These are phyloP conservation scores for Sporisorium reilianum DNA, from an alignment of 1,284 basidiomycete species.

Conservation along the genomic window DNA sequence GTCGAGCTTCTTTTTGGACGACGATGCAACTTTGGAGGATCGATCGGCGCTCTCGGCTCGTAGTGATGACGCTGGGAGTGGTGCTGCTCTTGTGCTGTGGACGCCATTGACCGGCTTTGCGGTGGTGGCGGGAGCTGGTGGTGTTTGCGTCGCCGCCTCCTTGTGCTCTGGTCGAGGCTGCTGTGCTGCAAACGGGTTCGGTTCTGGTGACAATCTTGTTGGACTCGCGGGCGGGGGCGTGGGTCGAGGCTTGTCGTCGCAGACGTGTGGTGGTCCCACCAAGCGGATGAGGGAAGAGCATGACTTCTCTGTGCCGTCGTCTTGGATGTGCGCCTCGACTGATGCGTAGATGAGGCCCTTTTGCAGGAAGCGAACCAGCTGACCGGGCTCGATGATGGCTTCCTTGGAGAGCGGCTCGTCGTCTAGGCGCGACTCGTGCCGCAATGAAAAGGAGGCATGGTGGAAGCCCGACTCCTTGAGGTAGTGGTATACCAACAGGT, in stretches of 20 bases:
- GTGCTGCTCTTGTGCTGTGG: constrained; percentile 16
- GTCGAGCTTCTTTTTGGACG: constrained; percentile 58
- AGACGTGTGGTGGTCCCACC: constrained; percentile 62
- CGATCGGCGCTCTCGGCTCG: constrained; percentile 27
- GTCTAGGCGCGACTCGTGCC: constrained; percentile 66
- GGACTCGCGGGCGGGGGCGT: constrained; percentile 36
- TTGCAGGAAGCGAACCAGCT: constrained; percentile 61
- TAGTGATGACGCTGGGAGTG: constrained; percentile 10
- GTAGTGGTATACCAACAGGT: constrained; percentile 68
- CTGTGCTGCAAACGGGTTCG: constrained; percentile 38
- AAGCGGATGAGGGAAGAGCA: constrained; percentile 60
- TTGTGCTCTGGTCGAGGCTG: constrained; percentile 29
- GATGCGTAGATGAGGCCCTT: constrained; percentile 66
- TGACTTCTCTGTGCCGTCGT: constrained; percentile 62
- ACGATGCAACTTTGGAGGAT: constrained; percentile 47
- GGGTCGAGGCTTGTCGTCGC: constrained; percentile 56
- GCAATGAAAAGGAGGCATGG: constrained; percentile 63
- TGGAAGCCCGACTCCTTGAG: constrained; percentile 67
- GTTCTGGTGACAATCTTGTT: constrained; percentile 50
- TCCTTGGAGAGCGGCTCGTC: constrained; percentile 63
- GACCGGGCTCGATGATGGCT: constrained; percentile 65
- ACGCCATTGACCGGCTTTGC: constrained; percentile 36
- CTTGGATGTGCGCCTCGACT: constrained; percentile 62
- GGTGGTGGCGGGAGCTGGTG: constrained; percentile 11
- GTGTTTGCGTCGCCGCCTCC: constrained; percentile 47